Evolutionary conservation across 495 filamentous ascomycete species (phyloP).

Genomic region (Trichoderma asperelloides): DNA sequence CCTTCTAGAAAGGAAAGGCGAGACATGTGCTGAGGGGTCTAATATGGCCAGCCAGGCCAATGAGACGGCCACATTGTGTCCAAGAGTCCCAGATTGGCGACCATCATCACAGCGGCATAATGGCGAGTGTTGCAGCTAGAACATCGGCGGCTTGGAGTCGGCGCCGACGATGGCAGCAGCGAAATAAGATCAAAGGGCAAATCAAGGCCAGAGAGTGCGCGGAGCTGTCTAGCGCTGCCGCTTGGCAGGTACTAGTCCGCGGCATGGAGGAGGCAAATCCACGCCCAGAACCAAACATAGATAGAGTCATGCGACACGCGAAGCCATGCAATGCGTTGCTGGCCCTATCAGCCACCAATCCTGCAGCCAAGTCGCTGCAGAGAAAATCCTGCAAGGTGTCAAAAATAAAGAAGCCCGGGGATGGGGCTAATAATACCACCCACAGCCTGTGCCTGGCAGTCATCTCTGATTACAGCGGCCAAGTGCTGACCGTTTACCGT

Average conservation of each 20-base stretch:
- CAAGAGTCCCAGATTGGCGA: not conserved
- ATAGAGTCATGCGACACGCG: not conserved
- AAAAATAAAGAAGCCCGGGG: too few species aligned
- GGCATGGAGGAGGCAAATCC: not conserved
- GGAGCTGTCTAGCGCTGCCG: not conserved
- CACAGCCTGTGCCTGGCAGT: too few species aligned
- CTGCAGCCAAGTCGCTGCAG: not conserved
- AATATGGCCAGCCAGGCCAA: not conserved
- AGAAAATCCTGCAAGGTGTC: too few species aligned
- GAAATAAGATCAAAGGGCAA: not conserved
- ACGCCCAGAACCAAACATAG: not conserved
- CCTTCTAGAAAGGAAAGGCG: slow-evolving; percentile 5
- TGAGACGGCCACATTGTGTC: not conserved
- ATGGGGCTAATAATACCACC: too few species aligned
- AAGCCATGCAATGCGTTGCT: not conserved
- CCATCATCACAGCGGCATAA: not conserved
- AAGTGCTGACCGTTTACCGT: too few species aligned
- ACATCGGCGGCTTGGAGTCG: not conserved
- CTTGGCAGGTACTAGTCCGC: not conserved
- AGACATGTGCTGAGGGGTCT: not conserved
- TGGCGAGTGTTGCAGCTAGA: not conserved
- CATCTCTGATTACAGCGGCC: too few species aligned
- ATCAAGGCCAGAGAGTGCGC: not conserved
- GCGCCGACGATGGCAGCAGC: not conserved
- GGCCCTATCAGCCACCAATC: not conserved